Base-by-base conservation (phyloP, 352 stramenopile genomes). In the Peronospora tabacina region DNA sequence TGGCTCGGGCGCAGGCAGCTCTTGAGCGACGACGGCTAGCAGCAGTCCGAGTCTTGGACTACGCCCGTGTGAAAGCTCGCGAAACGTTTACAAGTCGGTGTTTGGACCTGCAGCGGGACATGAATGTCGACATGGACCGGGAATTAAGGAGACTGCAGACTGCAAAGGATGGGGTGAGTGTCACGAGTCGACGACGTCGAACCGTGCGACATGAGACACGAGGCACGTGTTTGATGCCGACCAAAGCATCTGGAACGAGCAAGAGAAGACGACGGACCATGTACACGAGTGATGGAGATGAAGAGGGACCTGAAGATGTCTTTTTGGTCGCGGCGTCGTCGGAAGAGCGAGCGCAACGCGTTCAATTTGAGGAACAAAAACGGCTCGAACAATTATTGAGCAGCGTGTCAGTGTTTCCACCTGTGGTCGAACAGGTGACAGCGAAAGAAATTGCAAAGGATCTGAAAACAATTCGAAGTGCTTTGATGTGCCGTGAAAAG, bases 121-220 rank as follows among this genome's bases (percentile, higher is more conserved):
- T 85, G 71, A 50, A 61, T 40, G 47, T 52, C 3, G 75, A 82
- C 29, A 62, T 85, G 13, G 43, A 68, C 32, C 61, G 70, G n/a
- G 75, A 87, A 52, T 70, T 87, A 33, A 50, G 55, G 37, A 61
- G 73, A 7, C 60, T 87, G 3, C 55, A 74, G 50, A 78, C 66
- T 22, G 65, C 75, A 20, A 75, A 79, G 38, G 72, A 84, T 28
- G 75, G 70, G 15, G 75, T 87, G 20, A 81, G 72, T 11, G 72
- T 87, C 20, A 85, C 75, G 52, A 79, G 75, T 61, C 66, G 75
- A 17, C 69, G 75, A 7, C 70, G 75, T 5, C 57, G 64, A 34
- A 56, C 55, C 3, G 52, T 64, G 22, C 54, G 49, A 30, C 62
- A 65, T 36, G 54, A 63, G n/a, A 56, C 40, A 8, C 32, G 43